Base-by-base conservation (phyloP, 306 rosid genomes). In the Glycyrrhiza uralensis region DNA sequence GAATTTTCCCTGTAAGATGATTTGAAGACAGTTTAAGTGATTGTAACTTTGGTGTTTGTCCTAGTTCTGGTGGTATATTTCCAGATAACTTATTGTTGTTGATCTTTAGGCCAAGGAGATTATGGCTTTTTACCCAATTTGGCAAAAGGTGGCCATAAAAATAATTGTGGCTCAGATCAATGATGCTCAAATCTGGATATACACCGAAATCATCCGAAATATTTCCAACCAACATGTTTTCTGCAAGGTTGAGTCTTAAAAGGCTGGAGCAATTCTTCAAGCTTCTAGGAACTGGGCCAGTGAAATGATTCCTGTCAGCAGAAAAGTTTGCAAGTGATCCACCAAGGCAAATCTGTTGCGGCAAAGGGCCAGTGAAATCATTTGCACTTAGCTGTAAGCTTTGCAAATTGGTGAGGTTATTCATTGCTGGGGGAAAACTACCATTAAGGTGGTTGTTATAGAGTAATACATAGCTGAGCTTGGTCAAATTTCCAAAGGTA, bases 161-260 rank as follows among this genome's bases (percentile, higher is more conserved):
- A 0, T 14, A 0, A 33, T 80, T 80, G 62, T 62, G 18, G 3
- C 85, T 83, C n/a, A 83, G 36, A 54, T 35, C n/a, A 4, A 73
- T 63, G 55, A 7, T 59, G 7, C 0, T 0, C 59, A 83, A 17
- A 12, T 78, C 4, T 24, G 82, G 86, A 60, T 83, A 83, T 7
- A 62, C 30, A 8, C 84, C 86, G 19, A 83, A 74, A 42, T 57
- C 84, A n/a, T 72, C 14, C 7, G 79, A 55, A 42, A 83, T 78
- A 38, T 83, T 76, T 69, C 85, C 88, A n/a, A 1, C 11, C 10
- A 81, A 10, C 12, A 8, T 74, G 45, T 83, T 86, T 17, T 20
- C 18, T 5, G 39, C 77, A 35, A 83, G 52, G 41, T 75, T 72
- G 24, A 83, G 58, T 71, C 88, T 81, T 3, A 4, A 0, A 44